Conservation (phyloP, 495 filamentous ascomycete genomes). For the Pyrenula aspistea region DNA sequence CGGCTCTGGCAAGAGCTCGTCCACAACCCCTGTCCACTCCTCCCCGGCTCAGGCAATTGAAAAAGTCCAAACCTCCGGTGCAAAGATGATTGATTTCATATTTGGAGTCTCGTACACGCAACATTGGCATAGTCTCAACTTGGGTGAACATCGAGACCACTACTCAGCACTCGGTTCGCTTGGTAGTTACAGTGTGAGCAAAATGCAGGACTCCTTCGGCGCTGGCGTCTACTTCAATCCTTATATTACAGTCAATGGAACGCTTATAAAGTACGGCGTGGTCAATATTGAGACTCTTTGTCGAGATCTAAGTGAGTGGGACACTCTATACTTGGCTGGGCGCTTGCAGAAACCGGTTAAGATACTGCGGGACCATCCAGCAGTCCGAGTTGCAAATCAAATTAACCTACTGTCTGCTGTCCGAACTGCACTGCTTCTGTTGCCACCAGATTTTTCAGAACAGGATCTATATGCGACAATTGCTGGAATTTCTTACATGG, state of each 20-base stretch:
- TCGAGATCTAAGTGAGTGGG: constrained; percentile 75
- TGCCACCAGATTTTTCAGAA: constrained; percentile 77
- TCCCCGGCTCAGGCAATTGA: constrained; percentile 64
- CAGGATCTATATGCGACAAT: constrained; percentile 81
- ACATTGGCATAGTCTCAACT: constrained; percentile 91
- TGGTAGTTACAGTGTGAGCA: constrained; percentile 70
- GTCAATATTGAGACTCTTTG: constrained; percentile 85
- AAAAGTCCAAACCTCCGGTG: constrained; percentile 69
- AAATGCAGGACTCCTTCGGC: constrained; percentile 76
- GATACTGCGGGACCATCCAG: constrained; percentile 86
- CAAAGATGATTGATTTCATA: constrained; percentile 98
- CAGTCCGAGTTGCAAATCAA: constrained; percentile 85
- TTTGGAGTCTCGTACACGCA: constrained; percentile 92
- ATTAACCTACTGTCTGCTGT: constrained; percentile 87
- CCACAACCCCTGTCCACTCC: constrained; percentile 52
- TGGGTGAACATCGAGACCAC: constrained; percentile 78
- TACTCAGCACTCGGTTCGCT: constrained; percentile 80
- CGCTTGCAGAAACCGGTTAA: constrained; percentile 96
- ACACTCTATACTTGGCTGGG: constrained; percentile 86
- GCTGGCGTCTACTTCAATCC: constrained; percentile 97
- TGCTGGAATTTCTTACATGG: constrained; percentile 81
- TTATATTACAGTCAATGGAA: constrained; percentile 90
- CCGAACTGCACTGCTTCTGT: constrained; percentile 74
- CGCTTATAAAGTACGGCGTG: constrained; percentile 93
- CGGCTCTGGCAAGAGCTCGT: constrained; percentile 28